phyloP scores from a whole-genome alignment of 129 eudicot species.

The Mikania micrantha region DNA sequence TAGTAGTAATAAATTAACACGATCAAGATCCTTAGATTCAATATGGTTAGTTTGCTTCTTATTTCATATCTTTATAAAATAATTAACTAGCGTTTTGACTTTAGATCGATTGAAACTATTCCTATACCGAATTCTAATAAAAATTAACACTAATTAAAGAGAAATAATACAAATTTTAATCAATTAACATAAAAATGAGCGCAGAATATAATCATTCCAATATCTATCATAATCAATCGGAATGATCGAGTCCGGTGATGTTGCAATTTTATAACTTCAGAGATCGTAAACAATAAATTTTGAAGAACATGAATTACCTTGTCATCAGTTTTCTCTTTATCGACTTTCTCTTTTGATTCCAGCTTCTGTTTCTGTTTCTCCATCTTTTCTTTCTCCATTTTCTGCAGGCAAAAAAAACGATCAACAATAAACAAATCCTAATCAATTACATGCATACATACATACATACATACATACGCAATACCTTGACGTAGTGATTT shows the following conservation, averaged over 20 bases:
- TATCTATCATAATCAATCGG: no score
- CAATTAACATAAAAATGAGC: no score
- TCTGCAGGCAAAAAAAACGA: slow-evolving; percentile 27
- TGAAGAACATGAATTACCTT: slow-evolving; percentile 23
- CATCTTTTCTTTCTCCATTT: slow-evolving; percentile 70
- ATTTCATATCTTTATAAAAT: not conserved
- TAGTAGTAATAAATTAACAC: not conserved
- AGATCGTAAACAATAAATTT: no score
- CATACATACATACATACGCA: not conserved
- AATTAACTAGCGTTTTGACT: not conserved
- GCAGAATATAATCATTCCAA: no score
- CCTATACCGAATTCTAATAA: no score
- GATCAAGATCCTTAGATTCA: not conserved
- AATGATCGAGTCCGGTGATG: no score
- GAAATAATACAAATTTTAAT: no score
- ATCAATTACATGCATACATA: not conserved
- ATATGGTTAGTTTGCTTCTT: not conserved
- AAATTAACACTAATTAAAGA: no score
- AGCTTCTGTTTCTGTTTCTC: slow-evolving; percentile 61
- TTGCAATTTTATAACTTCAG: no score
- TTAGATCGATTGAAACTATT: not conserved
- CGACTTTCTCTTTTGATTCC: slow-evolving; percentile 54
- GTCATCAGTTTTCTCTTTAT: slow-evolving; percentile 45
- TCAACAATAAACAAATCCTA: not conserved
- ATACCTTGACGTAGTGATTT: slow-evolving; percentile 56